phyloP scores from a whole-genome alignment of 2,329 filamentous ascomycete genomes.

The Aureobasidium sp. region DNA sequence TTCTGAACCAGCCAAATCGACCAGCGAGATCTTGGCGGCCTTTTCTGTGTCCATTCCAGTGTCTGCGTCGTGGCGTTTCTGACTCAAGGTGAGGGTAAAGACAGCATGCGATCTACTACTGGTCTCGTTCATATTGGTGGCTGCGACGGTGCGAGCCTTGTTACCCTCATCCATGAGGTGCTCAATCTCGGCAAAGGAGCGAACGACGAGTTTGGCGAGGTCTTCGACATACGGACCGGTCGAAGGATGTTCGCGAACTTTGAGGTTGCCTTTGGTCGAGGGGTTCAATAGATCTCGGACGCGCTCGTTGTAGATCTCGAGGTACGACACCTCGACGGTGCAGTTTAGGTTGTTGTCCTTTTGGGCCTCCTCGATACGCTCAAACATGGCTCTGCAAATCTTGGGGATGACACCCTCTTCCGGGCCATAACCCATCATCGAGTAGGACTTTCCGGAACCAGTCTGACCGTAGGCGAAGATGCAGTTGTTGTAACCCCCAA shows the following conservation, averaged over 20 bases:
- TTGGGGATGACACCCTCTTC: conserved; percentile 92
- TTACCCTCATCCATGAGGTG: conserved; percentile 99
- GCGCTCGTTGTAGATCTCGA: conserved; percentile 98
- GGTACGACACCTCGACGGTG: conserved; percentile 94
- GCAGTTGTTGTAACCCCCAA: conserved; percentile 98
- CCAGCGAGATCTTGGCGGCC: conserved; percentile 93
- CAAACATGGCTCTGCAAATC: conserved; percentile 98
- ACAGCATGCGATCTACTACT: conserved; percentile 97
- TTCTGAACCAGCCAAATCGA: conserved; percentile 96
- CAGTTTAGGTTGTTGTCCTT: conserved; percentile 70
- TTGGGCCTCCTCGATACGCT: conserved; percentile 63
- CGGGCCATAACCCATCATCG: conserved; percentile 99
- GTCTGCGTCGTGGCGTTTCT: conserved; percentile 83
- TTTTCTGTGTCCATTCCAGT: conserved; percentile 98
- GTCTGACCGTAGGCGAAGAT: conserved; percentile 99
- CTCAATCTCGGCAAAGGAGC: conserved; percentile 91
- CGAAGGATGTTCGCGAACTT: conserved; percentile 94
- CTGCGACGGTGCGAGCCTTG: conserved; percentile 93
- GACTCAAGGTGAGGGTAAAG: conserved; percentile 90
- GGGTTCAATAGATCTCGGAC: conserved; percentile 94
- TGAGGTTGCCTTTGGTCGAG: conserved; percentile 89
- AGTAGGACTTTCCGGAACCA: conserved; percentile 96
- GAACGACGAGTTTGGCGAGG: conserved; percentile 86
- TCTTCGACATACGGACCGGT: conserved; percentile 98
- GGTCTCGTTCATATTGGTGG: conserved; percentile 99